Percentiles rank a stretch among this genome's conserved stretches.
Conservation (phyloP, 2,329 filamentous ascomycete genomes). For the Alternaria conjuncta region DNA sequence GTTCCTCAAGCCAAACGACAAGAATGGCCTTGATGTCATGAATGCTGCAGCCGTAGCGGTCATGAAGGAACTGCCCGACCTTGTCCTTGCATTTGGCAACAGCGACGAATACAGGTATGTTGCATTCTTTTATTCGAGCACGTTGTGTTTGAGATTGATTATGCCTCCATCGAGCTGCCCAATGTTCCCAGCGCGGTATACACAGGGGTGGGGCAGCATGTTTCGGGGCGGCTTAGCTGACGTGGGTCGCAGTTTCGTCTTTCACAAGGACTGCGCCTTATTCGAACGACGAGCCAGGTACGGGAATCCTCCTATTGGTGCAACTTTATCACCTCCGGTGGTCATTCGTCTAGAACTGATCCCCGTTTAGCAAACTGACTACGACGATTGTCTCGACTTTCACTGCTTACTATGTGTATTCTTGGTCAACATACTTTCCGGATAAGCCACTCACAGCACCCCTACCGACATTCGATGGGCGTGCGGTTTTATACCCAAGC, state of each 20-base stretch:
- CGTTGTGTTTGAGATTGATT: slow-evolving; percentile 24
- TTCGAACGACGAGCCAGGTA: slow-evolving; percentile 87
- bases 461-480: slow-evolving; percentile 88
- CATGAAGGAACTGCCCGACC: slow-evolving; percentile 81
- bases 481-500: slow-evolving; percentile 88
- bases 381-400: slow-evolving; percentile 93
- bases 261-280: slow-evolving; percentile 79
- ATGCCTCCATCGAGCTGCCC: slow-evolving; percentile 1
- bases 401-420: slow-evolving; percentile 84
- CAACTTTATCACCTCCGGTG: not conserved
- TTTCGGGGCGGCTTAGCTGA: slow-evolving; percentile 34
- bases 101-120: slow-evolving; percentile 88
- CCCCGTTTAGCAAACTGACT: slow-evolving; percentile 74
- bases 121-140: not conserved
- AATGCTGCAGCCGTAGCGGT: slow-evolving; percentile 88
- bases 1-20: slow-evolving; percentile 93
- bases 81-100: slow-evolving; percentile 87
- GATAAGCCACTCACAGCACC: slow-evolving; percentile 73
- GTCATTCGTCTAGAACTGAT: slow-evolving; percentile 18
- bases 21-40: slow-evolving; percentile 87
- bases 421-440: slow-evolving; percentile 79
- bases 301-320: slow-evolving; percentile 12
- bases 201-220: slow-evolving; percentile 9
- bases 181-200: not conserved
- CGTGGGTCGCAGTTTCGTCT: slow-evolving; percentile 74